These are phyloP conservation scores for Sporothrix luriei DNA, from an alignment of 2,329 filamentous ascomycete genomes.

Conservation along the genomic window DNA sequence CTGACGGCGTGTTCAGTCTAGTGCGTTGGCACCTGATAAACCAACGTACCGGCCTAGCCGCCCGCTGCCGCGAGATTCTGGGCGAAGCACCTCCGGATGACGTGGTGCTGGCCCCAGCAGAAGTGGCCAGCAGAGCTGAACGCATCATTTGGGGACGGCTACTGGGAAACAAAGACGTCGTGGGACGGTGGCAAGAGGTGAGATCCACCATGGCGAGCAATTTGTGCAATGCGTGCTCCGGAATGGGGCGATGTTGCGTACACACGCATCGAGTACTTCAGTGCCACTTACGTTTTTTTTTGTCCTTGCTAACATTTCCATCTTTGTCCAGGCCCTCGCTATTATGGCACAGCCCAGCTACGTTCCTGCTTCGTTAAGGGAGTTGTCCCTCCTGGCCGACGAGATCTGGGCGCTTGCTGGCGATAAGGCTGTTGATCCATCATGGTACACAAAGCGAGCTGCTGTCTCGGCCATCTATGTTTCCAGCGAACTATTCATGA, in stretches of 20 bases:
- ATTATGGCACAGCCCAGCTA: slow-evolving; percentile 85
- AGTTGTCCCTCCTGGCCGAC: slow-evolving; percentile 81
- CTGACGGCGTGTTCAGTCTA: slow-evolving; percentile 77
- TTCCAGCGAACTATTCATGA: slow-evolving; percentile 89
- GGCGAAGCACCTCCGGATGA: slow-evolving; percentile 24
- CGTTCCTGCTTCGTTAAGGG: slow-evolving; percentile 72
- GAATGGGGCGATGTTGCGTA: no score
- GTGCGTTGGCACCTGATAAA: slow-evolving; percentile 75
- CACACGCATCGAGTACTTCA: no score
- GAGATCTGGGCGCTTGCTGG: slow-evolving; percentile 90
- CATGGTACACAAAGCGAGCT: slow-evolving; percentile 76
- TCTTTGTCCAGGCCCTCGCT: slow-evolving; percentile 69
- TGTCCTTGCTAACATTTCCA: no score
- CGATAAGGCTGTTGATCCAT: slow-evolving; percentile 77
- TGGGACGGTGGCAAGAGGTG: slow-evolving; percentile 86
- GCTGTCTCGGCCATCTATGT: slow-evolving; percentile 64
- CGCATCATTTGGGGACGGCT: slow-evolving; percentile 75
- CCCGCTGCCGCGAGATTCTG: slow-evolving; percentile 47
- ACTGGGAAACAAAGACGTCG: slow-evolving; percentile 70
- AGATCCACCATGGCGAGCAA: slow-evolving; percentile 38
- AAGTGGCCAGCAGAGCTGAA: slow-evolving; percentile 66
- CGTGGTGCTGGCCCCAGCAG: slow-evolving; percentile 38
- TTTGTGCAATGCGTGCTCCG: not conserved
- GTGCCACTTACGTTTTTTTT: not conserved
- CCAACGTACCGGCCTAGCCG: slow-evolving; percentile 63